A percentile compares a stretch with the other conserved stretches of the same genome.
Evolutionary conservation across 164 flowering plant species (phyloP).

Genomic region (Sextonia rubra): DNA sequence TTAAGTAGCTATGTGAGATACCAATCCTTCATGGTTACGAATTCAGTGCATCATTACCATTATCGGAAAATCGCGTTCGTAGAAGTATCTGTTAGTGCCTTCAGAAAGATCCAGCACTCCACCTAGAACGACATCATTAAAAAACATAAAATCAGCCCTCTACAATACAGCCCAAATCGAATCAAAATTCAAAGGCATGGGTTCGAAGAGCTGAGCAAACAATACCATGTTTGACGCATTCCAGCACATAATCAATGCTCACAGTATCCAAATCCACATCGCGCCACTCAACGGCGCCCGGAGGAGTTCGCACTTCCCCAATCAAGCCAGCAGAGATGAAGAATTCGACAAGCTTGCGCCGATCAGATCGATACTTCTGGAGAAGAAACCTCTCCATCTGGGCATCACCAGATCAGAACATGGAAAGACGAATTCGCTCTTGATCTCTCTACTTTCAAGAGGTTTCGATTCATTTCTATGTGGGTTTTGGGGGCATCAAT

Average conservation of each 20-base stretch:
- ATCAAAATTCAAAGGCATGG: neutral
- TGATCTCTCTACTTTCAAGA: no score
- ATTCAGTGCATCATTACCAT: conserved; percentile 31
- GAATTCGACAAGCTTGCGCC: conserved; percentile 67
- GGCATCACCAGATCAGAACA: no score
- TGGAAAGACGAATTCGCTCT: no score
- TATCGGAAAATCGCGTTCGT: conserved; percentile 45
- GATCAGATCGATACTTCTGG: conserved; percentile 52
- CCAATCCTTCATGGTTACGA: neutral
- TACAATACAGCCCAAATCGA: neutral
- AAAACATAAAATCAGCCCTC: no score
- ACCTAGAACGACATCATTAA: conserved; percentile 31
- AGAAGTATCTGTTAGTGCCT: conserved; percentile 36
- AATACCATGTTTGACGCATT: conserved; percentile 52
- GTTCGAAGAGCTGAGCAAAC: neutral
- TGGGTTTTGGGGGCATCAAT: no score
- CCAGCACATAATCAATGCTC: conserved; percentile 60
- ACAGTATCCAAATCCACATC: conserved; percentile 43
- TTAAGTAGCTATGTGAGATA: neutral
- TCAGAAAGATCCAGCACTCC: conserved; percentile 54
- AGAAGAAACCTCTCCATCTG: conserved; percentile 29
- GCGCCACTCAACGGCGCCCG: conserved; percentile 30
- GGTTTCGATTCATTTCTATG: no score
- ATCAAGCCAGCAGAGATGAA: conserved; percentile 45
- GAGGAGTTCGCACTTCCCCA: conserved; percentile 31